Base-by-base conservation (phyloP, 257 asterid genomes). In the Mentha longifolia region DNA sequence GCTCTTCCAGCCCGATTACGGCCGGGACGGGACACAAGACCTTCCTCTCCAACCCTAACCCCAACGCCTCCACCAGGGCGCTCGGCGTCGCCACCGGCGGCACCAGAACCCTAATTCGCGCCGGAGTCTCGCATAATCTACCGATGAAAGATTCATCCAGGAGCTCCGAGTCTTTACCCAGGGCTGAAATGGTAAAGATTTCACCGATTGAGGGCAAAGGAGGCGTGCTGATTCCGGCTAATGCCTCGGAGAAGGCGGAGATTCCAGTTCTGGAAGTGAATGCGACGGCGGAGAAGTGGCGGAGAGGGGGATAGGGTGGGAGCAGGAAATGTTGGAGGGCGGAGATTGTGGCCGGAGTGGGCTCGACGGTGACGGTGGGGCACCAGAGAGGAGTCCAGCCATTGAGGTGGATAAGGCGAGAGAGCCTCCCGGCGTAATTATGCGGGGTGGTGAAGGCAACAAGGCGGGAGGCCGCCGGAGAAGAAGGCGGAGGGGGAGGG, bases 221-320 rank as follows among this genome's bases (percentile, higher is more conserved):
- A 50, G 85, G 80, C 3, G 72, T 31, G 11, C 17, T 3, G 51
- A 70, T 19, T 20, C 22, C 62, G 71, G 64, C 62, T 20, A 91
- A 14, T 51, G 95, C 91, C 58, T 85, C 65, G 17, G 81, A 47
- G 77, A 89, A 83, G 61, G 96, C 88, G 12, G 83, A 4, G 71
- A 89, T 89, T 59, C 96, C 92, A 10, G 92, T 70, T 76, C 95
- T 81, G 78, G 96, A 91, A 72, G 96, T 91, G 85, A 91, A 91
- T 16, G 92, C 96, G 28, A 89, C 52, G 68, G 91, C 91, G 61
- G 95, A 85, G 78, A 89, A 87, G 2, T 76, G 71, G 72, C 79
- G 86, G 76, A 89, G 85, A 65, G 76, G 54, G 35, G 82, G 76
- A 17, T 51, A 15, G 71, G 71, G 67, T 7, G 83, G 68, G 72